Evolutionary conservation across 441 rosid genomes (phyloP).

Genomic region (Gossypium gossypioides): DNA sequence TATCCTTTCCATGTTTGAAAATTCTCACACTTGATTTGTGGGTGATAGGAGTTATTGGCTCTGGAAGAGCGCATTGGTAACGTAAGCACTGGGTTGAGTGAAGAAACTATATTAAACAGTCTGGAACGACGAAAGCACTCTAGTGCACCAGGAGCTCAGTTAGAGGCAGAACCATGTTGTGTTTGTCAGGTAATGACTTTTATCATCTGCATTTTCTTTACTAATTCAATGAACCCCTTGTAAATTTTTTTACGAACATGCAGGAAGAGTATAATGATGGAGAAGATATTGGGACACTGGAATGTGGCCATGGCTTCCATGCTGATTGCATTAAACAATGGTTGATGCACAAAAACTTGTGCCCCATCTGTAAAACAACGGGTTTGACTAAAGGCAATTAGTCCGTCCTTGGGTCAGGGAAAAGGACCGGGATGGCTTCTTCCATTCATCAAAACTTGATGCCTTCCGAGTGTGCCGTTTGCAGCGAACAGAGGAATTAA

Average conservation of each 20-base stretch:
- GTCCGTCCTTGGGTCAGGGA: background rate
- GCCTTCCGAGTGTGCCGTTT: background rate
- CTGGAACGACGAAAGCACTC: background rate
- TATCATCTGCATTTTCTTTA: background rate
- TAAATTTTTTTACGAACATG: background rate
- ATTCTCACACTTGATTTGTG: background rate
- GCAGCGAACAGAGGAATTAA: background rate
- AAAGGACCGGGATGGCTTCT: background rate
- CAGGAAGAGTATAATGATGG: conserved; percentile 1
- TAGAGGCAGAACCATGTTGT: background rate
- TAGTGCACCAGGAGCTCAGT: background rate
- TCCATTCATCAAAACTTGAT: background rate
- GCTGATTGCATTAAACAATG: conserved; percentile 3
- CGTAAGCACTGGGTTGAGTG: background rate
- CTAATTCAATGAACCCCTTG: background rate
- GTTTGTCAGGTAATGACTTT: background rate
- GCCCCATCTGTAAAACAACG: background rate
- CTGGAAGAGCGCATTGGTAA: background rate
- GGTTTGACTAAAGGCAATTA: background rate
- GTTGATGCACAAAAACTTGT: background rate
- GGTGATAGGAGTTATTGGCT: conserved; percentile 2
- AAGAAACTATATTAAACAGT: background rate
- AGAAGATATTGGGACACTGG: background rate
- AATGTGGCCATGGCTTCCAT: background rate
- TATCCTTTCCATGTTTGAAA: background rate